Evolutionary conservation across 2,329 filamentous ascomycete species (phyloP), one percentile per base, ranked within the genome.

Genomic region (Diaporthe eres): DNA sequence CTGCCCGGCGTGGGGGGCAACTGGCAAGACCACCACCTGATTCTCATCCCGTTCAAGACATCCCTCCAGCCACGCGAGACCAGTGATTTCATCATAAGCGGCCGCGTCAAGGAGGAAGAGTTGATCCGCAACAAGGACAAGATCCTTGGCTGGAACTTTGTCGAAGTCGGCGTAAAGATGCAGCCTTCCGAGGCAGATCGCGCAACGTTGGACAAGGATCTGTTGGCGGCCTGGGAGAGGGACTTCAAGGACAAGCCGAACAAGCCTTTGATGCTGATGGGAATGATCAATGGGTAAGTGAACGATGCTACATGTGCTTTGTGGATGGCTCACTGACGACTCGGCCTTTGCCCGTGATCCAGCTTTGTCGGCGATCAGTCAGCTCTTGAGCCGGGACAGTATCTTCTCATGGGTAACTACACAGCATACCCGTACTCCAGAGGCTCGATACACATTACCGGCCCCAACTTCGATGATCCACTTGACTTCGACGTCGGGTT

Each of bases 391-490:
- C 60, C 60, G 6, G 72, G 72, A 7, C 72, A 74, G 34, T 75
- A 75, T 53, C 9, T 72, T 13, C 58, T 71, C 10, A 79, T 87
- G 47, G 88, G 83, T 2, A 85, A 84, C 22, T 92, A 88, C 81
- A 89, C 89, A 0, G 86, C 87, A 3, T 92, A 93, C 79, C 91
- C 91, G 0, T 90, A 89, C 79, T 91, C 90, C 2, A 87, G 90
- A 0, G 91, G 91, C 7, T 85, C 86, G 75, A 86, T 92, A 28
- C 91, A 93, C 82, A 91, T 93, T 79, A 87, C 85, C 1, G 85
- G 85, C 3, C 81, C 84, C 4, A 80, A 83, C 0, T 77, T 86
- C 6, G 79, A 83, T 17, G 86, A 89, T 34, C 81, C 85, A 0
- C 83, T 88, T 3, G 88, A 92, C 75, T 92, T 93, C 76, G 86